Percentiles rank a stretch among this genome's conserved stretches.
Evolutionary conservation across 345 rosid genomes (phyloP).

Genomic region (Salix purpurea): DNA sequence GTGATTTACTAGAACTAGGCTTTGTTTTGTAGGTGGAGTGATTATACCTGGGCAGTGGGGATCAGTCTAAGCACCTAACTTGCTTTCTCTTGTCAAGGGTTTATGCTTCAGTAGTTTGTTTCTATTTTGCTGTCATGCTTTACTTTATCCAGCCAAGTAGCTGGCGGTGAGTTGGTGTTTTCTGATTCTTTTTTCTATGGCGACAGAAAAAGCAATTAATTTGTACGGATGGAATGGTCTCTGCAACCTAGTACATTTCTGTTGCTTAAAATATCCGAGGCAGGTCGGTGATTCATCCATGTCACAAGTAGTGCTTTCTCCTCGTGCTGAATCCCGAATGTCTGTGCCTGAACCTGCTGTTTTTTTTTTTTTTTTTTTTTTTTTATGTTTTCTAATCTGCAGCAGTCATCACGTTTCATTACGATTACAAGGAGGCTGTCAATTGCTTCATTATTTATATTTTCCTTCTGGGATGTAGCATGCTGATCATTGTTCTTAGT

Average conservation of each 20-base stretch:
- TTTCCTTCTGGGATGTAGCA: background rate
- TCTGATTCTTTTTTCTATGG: background rate
- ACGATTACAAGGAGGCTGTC: background rate
- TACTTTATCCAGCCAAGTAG: background rate
- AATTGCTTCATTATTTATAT: background rate
- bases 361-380: background rate
- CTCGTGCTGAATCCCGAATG: background rate
- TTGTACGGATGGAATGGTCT: slow-evolving; percentile 8
- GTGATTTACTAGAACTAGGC: slow-evolving; percentile 5
- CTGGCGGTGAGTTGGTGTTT: background rate
- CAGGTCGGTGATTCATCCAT: background rate
- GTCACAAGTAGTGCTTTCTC: background rate
- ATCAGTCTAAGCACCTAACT: background rate
- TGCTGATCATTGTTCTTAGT: background rate
- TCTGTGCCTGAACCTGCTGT: background rate
- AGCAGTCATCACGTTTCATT: background rate
- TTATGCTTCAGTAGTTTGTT: background rate
- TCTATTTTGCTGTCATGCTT: background rate
- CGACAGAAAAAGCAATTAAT: background rate
- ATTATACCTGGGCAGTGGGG: background rate
- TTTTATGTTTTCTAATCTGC: background rate
- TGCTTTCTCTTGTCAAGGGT: background rate
- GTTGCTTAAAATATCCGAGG: background rate
- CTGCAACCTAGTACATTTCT: background rate
- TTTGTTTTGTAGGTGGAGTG: slow-evolving; percentile 4